A percentile compares a stretch with the other conserved stretches of the same genome.
Conservation (phyloP, 1,284 basidiomycete species). For the Anthracocystis walkeri region DNA sequence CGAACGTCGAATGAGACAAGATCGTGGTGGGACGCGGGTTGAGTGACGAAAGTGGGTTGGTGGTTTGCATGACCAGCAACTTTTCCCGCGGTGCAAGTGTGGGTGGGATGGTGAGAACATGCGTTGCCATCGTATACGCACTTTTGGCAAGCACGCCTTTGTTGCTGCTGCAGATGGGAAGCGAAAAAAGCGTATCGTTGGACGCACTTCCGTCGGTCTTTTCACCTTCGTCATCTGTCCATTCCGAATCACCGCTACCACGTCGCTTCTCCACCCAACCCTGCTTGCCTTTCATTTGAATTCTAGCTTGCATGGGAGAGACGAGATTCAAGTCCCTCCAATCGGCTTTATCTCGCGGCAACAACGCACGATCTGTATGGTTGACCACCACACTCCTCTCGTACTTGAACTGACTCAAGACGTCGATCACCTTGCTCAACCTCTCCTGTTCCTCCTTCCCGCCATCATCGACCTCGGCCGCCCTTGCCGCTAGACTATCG, state of each 20-base stretch:
- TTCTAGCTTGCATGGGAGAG: conserved; percentile 7
- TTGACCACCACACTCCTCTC: conserved; percentile 54
- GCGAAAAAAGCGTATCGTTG: conserved; percentile 5
- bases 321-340: conserved; percentile 63
- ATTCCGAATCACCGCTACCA: neutral
- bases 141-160: neutral
- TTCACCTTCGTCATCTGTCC: conserved; percentile 6
- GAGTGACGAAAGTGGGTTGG: conserved; percentile 54
- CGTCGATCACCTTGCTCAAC: conserved; percentile 15
- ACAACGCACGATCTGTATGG: conserved; percentile 49
- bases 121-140: conserved; percentile 61
- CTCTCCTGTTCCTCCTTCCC: conserved; percentile 1
- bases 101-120: conserved; percentile 36
- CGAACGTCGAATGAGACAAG: conserved; percentile 50
- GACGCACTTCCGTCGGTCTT: neutral
- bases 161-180: neutral
- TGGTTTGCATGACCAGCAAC: conserved; percentile 59
- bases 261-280: neutral
- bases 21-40: conserved; percentile 26
- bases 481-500: neutral
- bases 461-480: neutral
- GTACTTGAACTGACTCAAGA: conserved; percentile 33
- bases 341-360: conserved; percentile 34
- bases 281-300: neutral
- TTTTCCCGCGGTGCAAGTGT: neutral